Percentiles rank a stretch among this genome's conserved stretches.
These are phyloP conservation scores for Petunia hybrid DNA, from an alignment of 305 asterid genomes.

Conservation along the genomic window DNA sequence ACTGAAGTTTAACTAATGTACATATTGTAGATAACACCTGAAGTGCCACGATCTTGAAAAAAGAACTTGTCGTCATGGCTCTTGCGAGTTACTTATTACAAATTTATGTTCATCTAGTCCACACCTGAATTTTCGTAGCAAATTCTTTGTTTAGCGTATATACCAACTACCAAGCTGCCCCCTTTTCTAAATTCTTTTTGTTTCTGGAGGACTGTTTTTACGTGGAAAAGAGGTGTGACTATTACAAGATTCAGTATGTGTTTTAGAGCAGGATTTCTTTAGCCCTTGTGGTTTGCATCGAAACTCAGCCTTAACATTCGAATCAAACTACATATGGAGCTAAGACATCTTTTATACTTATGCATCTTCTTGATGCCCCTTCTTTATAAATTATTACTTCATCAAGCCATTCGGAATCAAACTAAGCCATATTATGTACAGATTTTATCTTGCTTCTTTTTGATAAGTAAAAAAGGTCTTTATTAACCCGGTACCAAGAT, in stretches of 20 bases:
- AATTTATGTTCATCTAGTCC: constrained; percentile 22
- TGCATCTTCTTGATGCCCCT: no score
- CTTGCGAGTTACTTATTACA: constrained; percentile 9
- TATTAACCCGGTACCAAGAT: no score
- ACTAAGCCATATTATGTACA: no score
- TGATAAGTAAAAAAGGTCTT: no score
- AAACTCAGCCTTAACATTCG: background rate
- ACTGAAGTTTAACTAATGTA: constrained; percentile 22
- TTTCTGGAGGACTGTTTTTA: background rate
- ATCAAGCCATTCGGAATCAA: no score
- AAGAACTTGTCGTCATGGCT: constrained; percentile 1
- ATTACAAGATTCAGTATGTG: background rate
- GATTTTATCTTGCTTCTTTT: no score
- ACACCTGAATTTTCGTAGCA: background rate
- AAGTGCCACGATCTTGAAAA: constrained; percentile 19
- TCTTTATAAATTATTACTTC: no score
- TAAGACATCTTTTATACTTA: no score
- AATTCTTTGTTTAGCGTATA: constrained; percentile 20
- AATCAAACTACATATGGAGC: background rate
- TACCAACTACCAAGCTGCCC: background rate
- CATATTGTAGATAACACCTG: background rate
- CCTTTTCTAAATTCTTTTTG: background rate
- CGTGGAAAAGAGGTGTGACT: constrained; percentile 2
- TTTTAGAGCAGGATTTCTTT: constrained; percentile 19
- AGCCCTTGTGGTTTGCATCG: background rate